These are phyloP conservation scores for Drechmeria coniospora DNA, from an alignment of 2,329 filamentous ascomycete species.

Conservation along the genomic window DNA sequence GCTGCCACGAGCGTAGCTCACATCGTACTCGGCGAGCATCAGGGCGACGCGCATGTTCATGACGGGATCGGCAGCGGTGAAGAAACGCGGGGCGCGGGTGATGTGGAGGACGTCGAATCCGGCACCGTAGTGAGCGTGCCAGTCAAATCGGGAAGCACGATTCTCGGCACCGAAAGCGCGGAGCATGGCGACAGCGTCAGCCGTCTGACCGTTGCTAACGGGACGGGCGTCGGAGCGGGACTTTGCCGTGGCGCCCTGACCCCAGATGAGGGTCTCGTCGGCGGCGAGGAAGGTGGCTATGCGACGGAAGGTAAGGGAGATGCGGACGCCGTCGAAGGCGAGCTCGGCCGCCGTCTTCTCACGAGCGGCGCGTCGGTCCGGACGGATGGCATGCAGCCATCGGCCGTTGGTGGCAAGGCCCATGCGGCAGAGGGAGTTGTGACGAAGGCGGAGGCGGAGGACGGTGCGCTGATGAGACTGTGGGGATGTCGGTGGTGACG, in stretches of 20 bases:
- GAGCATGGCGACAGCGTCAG: constrained; percentile 54
- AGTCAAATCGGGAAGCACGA: constrained; percentile 53
- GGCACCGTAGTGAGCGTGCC: constrained; percentile 57
- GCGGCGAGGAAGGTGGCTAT: constrained; percentile 73
- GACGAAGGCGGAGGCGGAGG: constrained; percentile 60
- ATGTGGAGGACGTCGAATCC: constrained; percentile 78
- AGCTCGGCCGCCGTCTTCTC: constrained; percentile 59
- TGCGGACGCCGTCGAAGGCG: constrained; percentile 60
- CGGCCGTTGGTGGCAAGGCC: constrained; percentile 66
- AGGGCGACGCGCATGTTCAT: constrained; percentile 34
- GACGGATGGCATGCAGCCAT: constrained; percentile 86
- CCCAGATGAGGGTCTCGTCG: constrained; percentile 62
- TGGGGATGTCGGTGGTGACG: constrained; percentile 7
- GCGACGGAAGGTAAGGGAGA: constrained; percentile 79
- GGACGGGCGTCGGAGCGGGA: constrained; percentile 38
- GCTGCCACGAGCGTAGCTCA: constrained; percentile 31
- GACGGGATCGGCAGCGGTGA: constrained; percentile 29
- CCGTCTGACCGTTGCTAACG: constrained; percentile 54
- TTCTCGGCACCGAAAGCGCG: constrained; percentile 78
- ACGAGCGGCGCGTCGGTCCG: constrained; percentile 57
- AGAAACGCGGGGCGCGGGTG: constrained; percentile 33
- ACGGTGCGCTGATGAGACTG: constrained; percentile 28
- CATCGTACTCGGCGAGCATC: constrained; percentile 31
- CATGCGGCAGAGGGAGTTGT: constrained; percentile 79
- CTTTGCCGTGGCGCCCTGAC: constrained; percentile 71